Percentiles rank a stretch among this genome's conserved stretches.
Conservation (phyloP, 2,329 filamentous ascomycete species). For the Botrytis byssoidea region DNA sequence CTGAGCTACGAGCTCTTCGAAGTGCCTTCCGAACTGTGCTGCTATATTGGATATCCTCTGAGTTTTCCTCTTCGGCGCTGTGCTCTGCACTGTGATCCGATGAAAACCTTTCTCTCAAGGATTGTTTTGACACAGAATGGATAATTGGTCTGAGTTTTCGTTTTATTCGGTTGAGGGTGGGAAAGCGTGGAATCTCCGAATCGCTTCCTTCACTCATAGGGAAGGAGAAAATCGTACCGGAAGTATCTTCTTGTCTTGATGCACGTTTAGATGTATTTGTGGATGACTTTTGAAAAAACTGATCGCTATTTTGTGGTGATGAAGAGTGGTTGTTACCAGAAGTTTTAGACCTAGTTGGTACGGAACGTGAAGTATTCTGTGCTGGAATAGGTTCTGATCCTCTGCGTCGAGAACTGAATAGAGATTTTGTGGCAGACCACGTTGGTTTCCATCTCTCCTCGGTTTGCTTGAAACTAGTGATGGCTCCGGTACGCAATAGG, state of each 20-base stretch:
- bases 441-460: conserved; percentile 14
- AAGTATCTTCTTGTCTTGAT: neutral
- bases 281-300: neutral
- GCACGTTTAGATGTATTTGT: neutral
- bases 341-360: neutral
- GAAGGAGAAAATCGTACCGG: conserved; percentile 1
- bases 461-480: conserved; percentile 14
- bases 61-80: neutral
- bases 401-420: conserved; percentile 2
- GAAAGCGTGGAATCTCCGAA: conserved; percentile 9
- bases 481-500: conserved; percentile 4
- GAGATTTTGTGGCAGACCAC: conserved; percentile 10
- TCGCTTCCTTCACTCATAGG: conserved; percentile 13
- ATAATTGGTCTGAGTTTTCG: conserved; percentile 7
- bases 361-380: neutral
- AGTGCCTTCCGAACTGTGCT: neutral
- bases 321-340: neutral
- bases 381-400: neutral
- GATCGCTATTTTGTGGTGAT: neutral
- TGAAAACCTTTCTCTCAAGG: neutral
- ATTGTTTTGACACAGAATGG: conserved; percentile 11
- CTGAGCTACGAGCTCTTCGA: conserved; percentile 15
- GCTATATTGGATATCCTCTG: neutral
- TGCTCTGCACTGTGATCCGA: neutral
- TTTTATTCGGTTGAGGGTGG: conserved; percentile 2